These are phyloP conservation scores for Aspergillus intermedius DNA, from an alignment of 2,329 filamentous ascomycete genomes.

Conservation along the genomic window DNA sequence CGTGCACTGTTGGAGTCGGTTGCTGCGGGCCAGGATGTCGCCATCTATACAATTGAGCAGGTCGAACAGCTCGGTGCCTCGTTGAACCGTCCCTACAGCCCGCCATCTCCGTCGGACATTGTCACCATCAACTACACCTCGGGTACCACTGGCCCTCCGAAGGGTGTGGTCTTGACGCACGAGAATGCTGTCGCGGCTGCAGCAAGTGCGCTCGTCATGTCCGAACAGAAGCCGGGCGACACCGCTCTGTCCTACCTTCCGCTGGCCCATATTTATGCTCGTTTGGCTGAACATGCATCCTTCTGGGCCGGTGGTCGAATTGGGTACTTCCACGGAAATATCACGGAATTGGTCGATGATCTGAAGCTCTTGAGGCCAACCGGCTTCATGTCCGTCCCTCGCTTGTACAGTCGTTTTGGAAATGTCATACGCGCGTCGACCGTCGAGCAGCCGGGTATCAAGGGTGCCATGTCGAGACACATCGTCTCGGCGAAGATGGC, in stretches of 20 bases:
- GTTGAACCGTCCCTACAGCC: slow-evolving; percentile 62
- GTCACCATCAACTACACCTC: slow-evolving; percentile 69
- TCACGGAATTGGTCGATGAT: slow-evolving; percentile 80
- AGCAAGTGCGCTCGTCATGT: slow-evolving; percentile 52
- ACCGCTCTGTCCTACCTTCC: slow-evolving; percentile 81
- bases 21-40: slow-evolving; percentile 65
- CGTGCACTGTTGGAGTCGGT: slow-evolving; percentile 67
- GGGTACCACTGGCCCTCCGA: slow-evolving; percentile 58
- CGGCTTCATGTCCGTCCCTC: slow-evolving; percentile 78
- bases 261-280: slow-evolving; percentile 87
- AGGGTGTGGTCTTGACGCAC: slow-evolving; percentile 68
- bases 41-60: slow-evolving; percentile 70
- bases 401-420: slow-evolving; percentile 86
- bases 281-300: slow-evolving; percentile 70
- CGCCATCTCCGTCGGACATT: slow-evolving; percentile 67
- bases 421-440: slow-evolving; percentile 74
- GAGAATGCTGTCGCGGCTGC: slow-evolving; percentile 70
- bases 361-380: slow-evolving; percentile 80
- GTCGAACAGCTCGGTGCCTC: slow-evolving; percentile 74
- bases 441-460: slow-evolving; percentile 69
- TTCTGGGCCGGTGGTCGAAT: slow-evolving; percentile 67
- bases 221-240: slow-evolving; percentile 52
- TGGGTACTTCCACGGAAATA: slow-evolving; percentile 92
- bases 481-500: slow-evolving; percentile 75
- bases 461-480: slow-evolving; percentile 72